These are phyloP conservation scores for Cyberlindnera meyerae DNA, from an alignment of 805 yeast genomes.

Conservation along the genomic window DNA sequence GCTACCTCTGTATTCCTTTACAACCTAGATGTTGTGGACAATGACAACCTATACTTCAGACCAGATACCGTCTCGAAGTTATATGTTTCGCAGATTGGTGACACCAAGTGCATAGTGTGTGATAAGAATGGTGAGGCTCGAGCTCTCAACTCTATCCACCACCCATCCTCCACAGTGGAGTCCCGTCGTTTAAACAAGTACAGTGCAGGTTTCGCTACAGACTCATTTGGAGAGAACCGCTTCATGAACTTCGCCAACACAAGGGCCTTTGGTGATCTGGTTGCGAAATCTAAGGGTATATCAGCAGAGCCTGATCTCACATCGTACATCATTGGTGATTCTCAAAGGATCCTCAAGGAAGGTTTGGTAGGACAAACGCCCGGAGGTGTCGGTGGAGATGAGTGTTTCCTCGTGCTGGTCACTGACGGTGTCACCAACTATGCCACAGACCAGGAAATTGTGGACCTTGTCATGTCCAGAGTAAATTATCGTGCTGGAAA, in stretches of 20 bases:
- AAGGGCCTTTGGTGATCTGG: conserved; percentile 85
- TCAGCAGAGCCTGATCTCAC: conserved; percentile 88
- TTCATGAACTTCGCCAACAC: conserved; percentile 83
- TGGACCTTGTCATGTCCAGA: conserved; percentile 76
- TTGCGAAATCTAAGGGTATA: conserved; percentile 78
- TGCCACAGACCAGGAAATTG: conserved; percentile 85
- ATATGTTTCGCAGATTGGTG: conserved; percentile 88
- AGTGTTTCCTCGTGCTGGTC: conserved; percentile 74
- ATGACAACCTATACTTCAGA: conserved; percentile 38
- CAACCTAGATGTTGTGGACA: conserved; percentile 32
- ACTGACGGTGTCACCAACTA: conserved; percentile 85
- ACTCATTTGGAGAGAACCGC: conserved; percentile 90
- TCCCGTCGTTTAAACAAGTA: conserved; percentile 62
- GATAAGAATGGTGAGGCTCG: conserved; percentile 79
- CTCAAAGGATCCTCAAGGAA: conserved; percentile 31
- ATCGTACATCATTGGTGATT: conserved; percentile 64
- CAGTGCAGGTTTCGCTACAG: conserved; percentile 63
- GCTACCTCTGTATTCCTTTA: conserved; percentile 62
- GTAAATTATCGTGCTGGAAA: conserved; percentile 43
- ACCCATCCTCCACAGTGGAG: conserved; percentile 81
- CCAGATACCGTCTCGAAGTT: conserved; percentile 62
- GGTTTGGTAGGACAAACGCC: conserved; percentile 22
- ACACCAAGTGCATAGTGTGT: conserved; percentile 80
- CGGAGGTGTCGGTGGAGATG: conserved; percentile 63
- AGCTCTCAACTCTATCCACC: conserved; percentile 74